Base-by-base conservation (phyloP, 768 basidiomycete species). In the Lactifluus rugatus region DNA sequence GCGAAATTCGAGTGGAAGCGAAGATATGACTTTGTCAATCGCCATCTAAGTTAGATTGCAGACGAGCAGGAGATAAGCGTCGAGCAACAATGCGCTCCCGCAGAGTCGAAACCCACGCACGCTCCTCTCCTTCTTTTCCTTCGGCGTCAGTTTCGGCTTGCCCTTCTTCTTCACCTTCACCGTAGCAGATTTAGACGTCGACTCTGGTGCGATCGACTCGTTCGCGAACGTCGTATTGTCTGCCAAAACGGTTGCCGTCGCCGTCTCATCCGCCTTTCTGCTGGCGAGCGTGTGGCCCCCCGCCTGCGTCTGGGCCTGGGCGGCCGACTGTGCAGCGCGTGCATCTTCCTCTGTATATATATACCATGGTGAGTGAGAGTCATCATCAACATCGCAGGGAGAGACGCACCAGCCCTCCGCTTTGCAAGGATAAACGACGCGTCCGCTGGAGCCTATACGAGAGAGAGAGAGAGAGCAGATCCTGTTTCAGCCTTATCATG, bases 1-100 rank as follows among this genome's bases (percentile, higher is more conserved):
- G 23, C 93, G 80, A 68, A 93, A 97, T 70, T 95, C 93, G 13
- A 97, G 76, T 0, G 93, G 93, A 37, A 95, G 74, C 54, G 79
- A 81, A 25, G 83, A 78, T 16, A 94, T 78, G 16, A 89, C 78
- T 57, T 80, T 81, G 61, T 93, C 90, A 32, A 86, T 73, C 51
- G 78, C 78, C 60, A 84, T 67, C 80, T 84, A 19, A n/a, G 51
- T 3, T 25, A 53, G n/a, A 25, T 55, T n/a, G n/a, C n/a, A n/a
- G 28, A 31, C 52, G 45, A 21, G 37, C 34, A 39, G 23, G 36
- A 3, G 28, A 6, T 46, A 19, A 37, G 41, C 39, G n/a, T 10
- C 23, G 31, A 51, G 42, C 32, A 14, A 19, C 19, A 37, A 0
- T 34, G 32, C 9, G 14, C 11, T 5, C 21, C 7, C 6, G 0